A percentile compares a stretch with the other conserved stretches of the same genome.
phyloP scores from a whole-genome alignment of 2,329 filamentous ascomycete genomes.

The Mariannaea sp. region DNA sequence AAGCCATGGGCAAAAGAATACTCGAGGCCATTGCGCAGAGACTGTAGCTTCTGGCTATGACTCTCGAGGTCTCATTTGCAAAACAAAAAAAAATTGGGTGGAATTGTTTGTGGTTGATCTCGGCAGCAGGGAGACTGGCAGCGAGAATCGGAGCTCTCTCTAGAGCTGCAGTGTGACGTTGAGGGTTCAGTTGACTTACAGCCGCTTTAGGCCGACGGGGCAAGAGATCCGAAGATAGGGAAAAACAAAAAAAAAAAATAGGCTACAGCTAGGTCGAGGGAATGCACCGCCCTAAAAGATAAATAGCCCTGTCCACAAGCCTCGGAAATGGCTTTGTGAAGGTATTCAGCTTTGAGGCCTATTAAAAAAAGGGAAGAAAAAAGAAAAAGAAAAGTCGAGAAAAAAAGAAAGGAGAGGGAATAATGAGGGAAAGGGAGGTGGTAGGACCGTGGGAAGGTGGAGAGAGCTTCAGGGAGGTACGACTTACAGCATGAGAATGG shows the following conservation, averaged over 20 bases:
- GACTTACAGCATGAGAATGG: constrained; percentile 8
- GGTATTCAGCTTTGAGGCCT: constrained; percentile 10
- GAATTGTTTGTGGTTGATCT: constrained; percentile 1
- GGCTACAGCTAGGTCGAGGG: neutral
- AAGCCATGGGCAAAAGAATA: constrained; percentile 42
- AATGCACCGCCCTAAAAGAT: constrained; percentile 7
- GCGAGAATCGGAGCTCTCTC: constrained; percentile 19
- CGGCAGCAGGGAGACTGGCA: constrained; percentile 1
- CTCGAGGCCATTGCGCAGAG: constrained; percentile 42
- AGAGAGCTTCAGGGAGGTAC: constrained; percentile 6
- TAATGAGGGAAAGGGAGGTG: neutral
- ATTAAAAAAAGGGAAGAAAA: neutral
- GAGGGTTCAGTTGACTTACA: constrained; percentile 14
- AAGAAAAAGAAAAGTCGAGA: neutral
- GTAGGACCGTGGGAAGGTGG: neutral
- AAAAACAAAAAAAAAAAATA: too few species aligned
- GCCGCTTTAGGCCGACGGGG: constrained; percentile 2
- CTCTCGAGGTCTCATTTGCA: constrained; percentile 11
- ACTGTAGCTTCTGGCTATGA: constrained; percentile 7
- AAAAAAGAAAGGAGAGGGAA: constrained; percentile 1
- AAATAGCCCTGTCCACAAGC: constrained; percentile 8
- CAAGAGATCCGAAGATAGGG: neutral
- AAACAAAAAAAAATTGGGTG: constrained; percentile 5
- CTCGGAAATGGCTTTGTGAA: constrained; percentile 4
- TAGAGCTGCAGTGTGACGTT: constrained; percentile 21